These are phyloP conservation scores for Apiosordaria backusii DNA, from an alignment of 495 filamentous ascomycete species.

Conservation along the genomic window DNA sequence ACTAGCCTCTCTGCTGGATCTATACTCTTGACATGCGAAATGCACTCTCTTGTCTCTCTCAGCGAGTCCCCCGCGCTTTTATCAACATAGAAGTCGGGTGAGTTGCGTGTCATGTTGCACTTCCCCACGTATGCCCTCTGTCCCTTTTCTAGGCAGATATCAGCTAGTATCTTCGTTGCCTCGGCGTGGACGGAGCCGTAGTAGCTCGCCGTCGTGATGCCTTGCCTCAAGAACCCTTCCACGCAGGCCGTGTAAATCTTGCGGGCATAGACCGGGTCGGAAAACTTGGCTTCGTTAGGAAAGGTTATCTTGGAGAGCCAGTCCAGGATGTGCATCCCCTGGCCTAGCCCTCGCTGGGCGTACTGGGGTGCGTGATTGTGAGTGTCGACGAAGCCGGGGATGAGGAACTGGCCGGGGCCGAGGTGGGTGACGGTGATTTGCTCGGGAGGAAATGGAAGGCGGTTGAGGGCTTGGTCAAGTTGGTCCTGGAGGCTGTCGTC, in stretches of 20 bases:
- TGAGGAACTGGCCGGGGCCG: slow-evolving; percentile 49
- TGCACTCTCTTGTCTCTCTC: slow-evolving; percentile 49
- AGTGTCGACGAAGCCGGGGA: slow-evolving; percentile 62
- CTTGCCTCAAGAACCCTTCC: slow-evolving; percentile 56
- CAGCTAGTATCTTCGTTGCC: slow-evolving; percentile 57
- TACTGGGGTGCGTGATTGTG: slow-evolving; percentile 66
- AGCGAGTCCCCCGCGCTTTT: slow-evolving; percentile 46
- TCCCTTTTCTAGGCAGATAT: slow-evolving; percentile 52
- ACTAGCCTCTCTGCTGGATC: slow-evolving; percentile 46
- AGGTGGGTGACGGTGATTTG: slow-evolving; percentile 38
- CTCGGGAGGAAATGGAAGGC: slow-evolving; percentile 16
- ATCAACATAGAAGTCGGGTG: slow-evolving; percentile 59
- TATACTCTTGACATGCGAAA: slow-evolving; percentile 43
- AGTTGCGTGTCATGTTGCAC: slow-evolving; percentile 61
- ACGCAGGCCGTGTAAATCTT: slow-evolving; percentile 53
- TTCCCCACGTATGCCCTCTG: slow-evolving; percentile 66
- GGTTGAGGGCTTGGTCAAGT: slow-evolving; percentile 9
- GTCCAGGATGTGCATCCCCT: slow-evolving; percentile 55
- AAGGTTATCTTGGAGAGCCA: slow-evolving; percentile 62
- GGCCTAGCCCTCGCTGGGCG: slow-evolving; percentile 57
- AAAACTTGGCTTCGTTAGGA: slow-evolving; percentile 57
- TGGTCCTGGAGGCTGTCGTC: background rate
- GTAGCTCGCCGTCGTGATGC: slow-evolving; percentile 64
- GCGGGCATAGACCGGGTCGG: slow-evolving; percentile 50
- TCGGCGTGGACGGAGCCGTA: slow-evolving; percentile 58